These are phyloP conservation scores for Microbotryum violaceum DNA, from an alignment of 1,284 basidiomycete species.

Conservation along the genomic window DNA sequence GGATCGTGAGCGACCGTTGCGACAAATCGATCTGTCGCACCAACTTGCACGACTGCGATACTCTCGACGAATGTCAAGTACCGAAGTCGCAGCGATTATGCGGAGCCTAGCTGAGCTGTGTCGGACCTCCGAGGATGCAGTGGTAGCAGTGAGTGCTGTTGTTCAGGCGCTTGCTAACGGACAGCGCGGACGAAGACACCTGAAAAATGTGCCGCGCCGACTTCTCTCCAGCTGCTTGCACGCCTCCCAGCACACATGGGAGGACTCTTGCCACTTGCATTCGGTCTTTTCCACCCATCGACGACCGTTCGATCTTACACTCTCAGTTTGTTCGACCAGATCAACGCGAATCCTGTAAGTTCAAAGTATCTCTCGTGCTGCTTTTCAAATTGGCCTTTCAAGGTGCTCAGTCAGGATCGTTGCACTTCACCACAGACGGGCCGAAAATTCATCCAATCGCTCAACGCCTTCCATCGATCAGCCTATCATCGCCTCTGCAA, in stretches of 20 bases:
- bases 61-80: constrained; percentile 53
- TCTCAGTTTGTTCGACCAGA: constrained; percentile 70
- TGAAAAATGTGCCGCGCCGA: not conserved
- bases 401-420: not conserved
- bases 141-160: constrained; percentile 62
- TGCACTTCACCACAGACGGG: constrained; percentile 57
- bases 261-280: constrained; percentile 74
- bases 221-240: constrained; percentile 60
- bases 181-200: not conserved
- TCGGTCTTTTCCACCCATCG: constrained; percentile 81
- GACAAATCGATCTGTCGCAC: constrained; percentile 61
- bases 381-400: constrained; percentile 3
- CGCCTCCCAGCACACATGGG: constrained; percentile 67
- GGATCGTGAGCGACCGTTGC: constrained; percentile 46
- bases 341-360: constrained; percentile 67
- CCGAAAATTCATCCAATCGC: constrained; percentile 65
- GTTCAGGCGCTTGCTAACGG: not conserved
- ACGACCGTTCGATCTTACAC: constrained; percentile 65
- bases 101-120: constrained; percentile 60
- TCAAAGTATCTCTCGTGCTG: constrained; percentile 18
- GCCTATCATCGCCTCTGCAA: constrained; percentile 45
- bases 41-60: constrained; percentile 62
- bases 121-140: constrained; percentile 66
- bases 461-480: constrained; percentile 88
- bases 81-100: constrained; percentile 69